Evolutionary conservation across 441 rosid species (phyloP), one percentile per base, ranked within the genome.

Genomic region (Theobroma grandiflorum): DNA sequence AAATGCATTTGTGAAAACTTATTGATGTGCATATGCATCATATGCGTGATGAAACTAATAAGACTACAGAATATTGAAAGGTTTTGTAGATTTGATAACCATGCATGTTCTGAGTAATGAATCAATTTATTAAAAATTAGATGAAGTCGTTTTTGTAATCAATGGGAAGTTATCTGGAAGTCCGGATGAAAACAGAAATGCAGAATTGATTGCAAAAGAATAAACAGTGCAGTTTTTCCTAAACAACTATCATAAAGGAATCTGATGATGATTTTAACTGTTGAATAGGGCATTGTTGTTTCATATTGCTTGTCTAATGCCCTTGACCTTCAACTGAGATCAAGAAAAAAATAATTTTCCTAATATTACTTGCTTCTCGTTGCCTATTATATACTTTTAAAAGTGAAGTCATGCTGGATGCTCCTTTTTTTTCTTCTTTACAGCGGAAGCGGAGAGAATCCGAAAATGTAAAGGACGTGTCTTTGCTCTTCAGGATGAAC

Each of bases 391-490:
- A 7, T 55, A 37, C 64, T 11, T 55, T 40, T 45, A 74, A 57
- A 16, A 6, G 38, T 22, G 12, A 20, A 12, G 12, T 57, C 47
- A 22, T 69, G 50, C 63, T 75, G 16, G 45, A 65, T 35, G 33
- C 6, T 22, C 10, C 43, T 52, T 11, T 12, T 81, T 79, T 15
- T n/a, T 3, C 57, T 77, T 26, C 63, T 74, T 47, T 65, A 15
- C 93, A 96, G 99, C 79, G 65, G 99, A 96, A 88, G 98, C 93
- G n/a, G 98, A 92, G 84, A 92, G 99, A 87, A 96, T 96, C 68
- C 86, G 79, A 63, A 93, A 77, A 81, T 95, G 93, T 72, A 92
- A 74, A 78, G 99, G 99, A 68, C 98, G 99, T n/a, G 96, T 96
- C 58, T 96, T 96, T 86, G 90, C 99, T 53, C 98, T 95, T 81